Base-by-base conservation (phyloP, 768 basidiomycete genomes). In the Lactifluus piperatus region DNA sequence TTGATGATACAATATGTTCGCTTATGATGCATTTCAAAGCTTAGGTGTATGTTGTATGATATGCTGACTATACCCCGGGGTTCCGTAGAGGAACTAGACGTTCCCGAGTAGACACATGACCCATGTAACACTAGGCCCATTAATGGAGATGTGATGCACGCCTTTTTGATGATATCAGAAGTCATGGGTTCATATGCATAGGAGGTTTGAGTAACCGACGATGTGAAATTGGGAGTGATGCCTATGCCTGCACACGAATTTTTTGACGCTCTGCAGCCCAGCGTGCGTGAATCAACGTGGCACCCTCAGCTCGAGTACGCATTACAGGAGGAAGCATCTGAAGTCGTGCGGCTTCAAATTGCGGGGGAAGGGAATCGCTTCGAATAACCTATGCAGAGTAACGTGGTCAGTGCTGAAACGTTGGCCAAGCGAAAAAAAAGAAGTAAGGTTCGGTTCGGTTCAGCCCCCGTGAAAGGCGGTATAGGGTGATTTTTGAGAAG, bases 331-430 rank as follows among this genome's bases (percentile, higher is more conserved):
- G 68, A 22, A 81, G 69, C 34, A 85, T 69, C 61, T 84, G 85
- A 65, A 81, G 68, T 48, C 82, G 82, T 9, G 81, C 80, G 2
- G 85, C 84, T 69, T 88, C 79, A 46, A 84, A 67, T 58, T 85
- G 80, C 48, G 83, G 77, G 26, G 82, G 78, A 27, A 78, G 62
- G 11, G 77, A 75, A 60, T 97, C 93, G 51, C 84, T 94, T 60
- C 93, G 89, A 62, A 97, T 95, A 32, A 95, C 93, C 93, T 94
- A 56, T n/a, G n/a, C n/a, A n/a, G n/a, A 27, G 27, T 3, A 34
- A 30, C 16, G 56, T 22, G n/a, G 56, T 45, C 30, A 58, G 50
- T 20, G 37, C 9, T 29, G 41, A 51, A 51, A 24, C 47, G 29
- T 22, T 32, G 32, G 26, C 44, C 52, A 48, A 24, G 9, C n/a